Conservation (phyloP, 1,284 basidiomycete genomes). For the Anthracocystis setariae region DNA sequence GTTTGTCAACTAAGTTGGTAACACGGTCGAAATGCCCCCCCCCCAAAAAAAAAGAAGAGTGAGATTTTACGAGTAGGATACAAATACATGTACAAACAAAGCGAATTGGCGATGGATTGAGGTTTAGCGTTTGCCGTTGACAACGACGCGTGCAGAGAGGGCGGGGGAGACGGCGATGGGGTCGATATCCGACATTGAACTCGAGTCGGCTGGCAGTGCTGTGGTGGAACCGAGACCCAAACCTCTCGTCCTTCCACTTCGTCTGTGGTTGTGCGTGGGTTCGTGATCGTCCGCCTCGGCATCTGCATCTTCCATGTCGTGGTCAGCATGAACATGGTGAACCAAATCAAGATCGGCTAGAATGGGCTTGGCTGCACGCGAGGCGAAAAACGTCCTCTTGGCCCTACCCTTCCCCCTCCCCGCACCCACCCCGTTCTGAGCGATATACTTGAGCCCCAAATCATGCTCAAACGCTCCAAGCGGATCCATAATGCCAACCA, state of each 20-base stretch:
- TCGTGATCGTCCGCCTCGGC: slow-evolving; percentile 3
- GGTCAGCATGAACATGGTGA: slow-evolving; percentile 23
- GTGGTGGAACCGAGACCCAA: neutral
- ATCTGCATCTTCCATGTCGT: slow-evolving; percentile 18
- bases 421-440: slow-evolving; percentile 35
- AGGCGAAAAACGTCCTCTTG: slow-evolving; percentile 52
- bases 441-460: slow-evolving; percentile 36
- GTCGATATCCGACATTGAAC: slow-evolving; percentile 38
- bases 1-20: too few species aligned
- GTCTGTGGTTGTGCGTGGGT: slow-evolving; percentile 4
- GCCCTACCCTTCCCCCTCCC: slow-evolving; percentile 39
- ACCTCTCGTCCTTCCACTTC: slow-evolving; percentile 8
- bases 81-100: slow-evolving; percentile 28
- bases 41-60: neutral
- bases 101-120: too few species aligned
- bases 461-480: slow-evolving; percentile 39
- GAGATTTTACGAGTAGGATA: neutral
- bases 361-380: slow-evolving; percentile 45
- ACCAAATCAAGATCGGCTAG: slow-evolving; percentile 37
- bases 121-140: slow-evolving; percentile 21
- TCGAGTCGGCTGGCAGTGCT: slow-evolving; percentile 28
- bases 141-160: slow-evolving; percentile 14
- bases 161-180: slow-evolving; percentile 45
- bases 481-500: slow-evolving; percentile 44
- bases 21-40: too few species aligned